A percentile compares a stretch with the other conserved stretches of the same genome.
Conservation (phyloP, 2,329 filamentous ascomycete genomes). For the Cladosporium austrohemisphaericum region DNA sequence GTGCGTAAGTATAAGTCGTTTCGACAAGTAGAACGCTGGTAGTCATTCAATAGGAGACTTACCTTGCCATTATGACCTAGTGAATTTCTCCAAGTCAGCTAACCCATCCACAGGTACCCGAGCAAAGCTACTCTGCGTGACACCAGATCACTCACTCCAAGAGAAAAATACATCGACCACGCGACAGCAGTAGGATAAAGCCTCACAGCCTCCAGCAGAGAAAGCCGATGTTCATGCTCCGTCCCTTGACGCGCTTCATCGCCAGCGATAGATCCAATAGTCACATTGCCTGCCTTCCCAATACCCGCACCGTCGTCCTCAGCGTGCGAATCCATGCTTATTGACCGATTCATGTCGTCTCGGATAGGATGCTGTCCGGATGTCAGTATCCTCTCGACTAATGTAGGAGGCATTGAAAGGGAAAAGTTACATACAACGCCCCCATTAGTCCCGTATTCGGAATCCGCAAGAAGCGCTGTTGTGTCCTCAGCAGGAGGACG, state of each 20-base stretch:
- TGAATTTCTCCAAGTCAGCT: not conserved
- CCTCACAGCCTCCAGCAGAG: conserved; percentile 35
- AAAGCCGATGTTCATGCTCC: conserved; percentile 27
- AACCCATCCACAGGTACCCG: not conserved
- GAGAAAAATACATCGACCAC: conserved; percentile 59
- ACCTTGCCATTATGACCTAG: conserved; percentile 47
- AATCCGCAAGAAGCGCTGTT: too few species aligned
- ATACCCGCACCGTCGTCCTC: not conserved
- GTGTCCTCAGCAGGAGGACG: too few species aligned
- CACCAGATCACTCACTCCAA: conserved; percentile 44
- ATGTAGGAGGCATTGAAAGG: too few species aligned
- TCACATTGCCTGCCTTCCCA: not conserved
- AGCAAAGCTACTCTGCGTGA: not conserved
- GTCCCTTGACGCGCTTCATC: conserved; percentile 26
- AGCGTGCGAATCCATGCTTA: too few species aligned
- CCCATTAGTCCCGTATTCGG: too few species aligned
- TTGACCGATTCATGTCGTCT: too few species aligned
- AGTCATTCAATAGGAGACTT: not conserved
- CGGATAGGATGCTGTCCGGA: too few species aligned
- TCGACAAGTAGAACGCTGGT: not conserved
- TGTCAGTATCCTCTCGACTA: too few species aligned
- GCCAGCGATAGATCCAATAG: conserved; percentile 27
- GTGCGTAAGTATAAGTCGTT: not conserved
- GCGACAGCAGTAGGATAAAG: conserved; percentile 45
- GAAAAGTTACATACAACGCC: too few species aligned